Conservation (phyloP, 192 early-diverging fungal species). For the Spizellomyces sp. region DNA sequence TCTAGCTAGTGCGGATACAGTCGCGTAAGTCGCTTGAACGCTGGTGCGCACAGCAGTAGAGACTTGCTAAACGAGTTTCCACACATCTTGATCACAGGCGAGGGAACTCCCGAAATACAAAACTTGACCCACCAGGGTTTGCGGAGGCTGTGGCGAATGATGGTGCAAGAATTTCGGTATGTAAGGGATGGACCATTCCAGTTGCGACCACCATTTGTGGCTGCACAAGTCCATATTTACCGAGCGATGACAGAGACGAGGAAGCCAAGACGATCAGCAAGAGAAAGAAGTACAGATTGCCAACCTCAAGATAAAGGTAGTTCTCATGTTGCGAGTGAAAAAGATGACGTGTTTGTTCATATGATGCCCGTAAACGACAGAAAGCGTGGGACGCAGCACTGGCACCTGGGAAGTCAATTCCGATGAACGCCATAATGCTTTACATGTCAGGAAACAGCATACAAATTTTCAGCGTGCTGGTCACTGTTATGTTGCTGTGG, state of each 20-base stretch:
- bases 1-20: too few species aligned
- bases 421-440: conserved; percentile 98
- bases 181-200: background rate
- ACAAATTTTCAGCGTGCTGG: conserved; percentile 94
- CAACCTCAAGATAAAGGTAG: conserved; percentile 48
- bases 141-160: conserved; percentile 3
- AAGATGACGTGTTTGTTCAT: background rate
- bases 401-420: conserved; percentile 85
- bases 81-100: too few species aligned
- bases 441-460: conserved; percentile 98
- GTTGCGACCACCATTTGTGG: background rate
- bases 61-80: too few species aligned
- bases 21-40: too few species aligned
- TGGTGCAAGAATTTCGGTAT: conserved; percentile 1
- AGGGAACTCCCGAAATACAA: conserved; percentile 3
- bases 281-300: conserved; percentile 34
- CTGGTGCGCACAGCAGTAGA: too few species aligned
- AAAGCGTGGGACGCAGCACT: conserved; percentile 98
- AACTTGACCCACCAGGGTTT: conserved; percentile 34
- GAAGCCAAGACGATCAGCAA: background rate
- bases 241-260: background rate
- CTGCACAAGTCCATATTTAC: too few species aligned
- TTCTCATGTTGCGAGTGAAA: too few species aligned
- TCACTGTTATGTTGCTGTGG: conserved; percentile 94
- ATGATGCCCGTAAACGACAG: conserved; percentile 37